Evolutionary conservation across 164 flowering plant genomes (phyloP).

Genomic region (Platanus orientalis): DNA sequence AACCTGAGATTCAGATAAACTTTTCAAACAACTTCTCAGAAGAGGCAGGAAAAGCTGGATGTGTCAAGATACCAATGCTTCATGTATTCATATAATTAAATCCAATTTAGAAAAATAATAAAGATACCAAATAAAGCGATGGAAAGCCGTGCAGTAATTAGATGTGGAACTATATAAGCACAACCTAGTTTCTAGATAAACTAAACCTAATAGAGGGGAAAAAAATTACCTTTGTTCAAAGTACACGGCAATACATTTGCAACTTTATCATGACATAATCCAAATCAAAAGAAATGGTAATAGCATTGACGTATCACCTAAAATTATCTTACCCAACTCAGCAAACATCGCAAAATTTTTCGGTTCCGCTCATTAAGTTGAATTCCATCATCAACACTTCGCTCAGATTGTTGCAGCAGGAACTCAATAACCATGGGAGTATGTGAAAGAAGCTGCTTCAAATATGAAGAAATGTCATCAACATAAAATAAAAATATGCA

Average conservation of each 20-base stretch:
- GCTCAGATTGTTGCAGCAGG: slow-evolving; percentile 65
- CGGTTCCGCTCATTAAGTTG: slow-evolving; percentile 57
- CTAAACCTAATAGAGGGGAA: not conserved
- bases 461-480: slow-evolving; percentile 4
- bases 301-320: too few relatives aligned
- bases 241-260: not conserved
- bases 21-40: not conserved
- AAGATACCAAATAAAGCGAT: too few relatives aligned
- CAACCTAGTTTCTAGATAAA: not conserved
- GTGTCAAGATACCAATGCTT: not conserved
- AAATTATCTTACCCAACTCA: slow-evolving; percentile 78
- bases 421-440: slow-evolving; percentile 82
- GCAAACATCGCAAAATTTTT: slow-evolving; percentile 78
- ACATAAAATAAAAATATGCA: not conserved
- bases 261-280: not conserved
- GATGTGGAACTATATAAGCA: not conserved
- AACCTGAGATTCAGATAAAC: slow-evolving; percentile 41
- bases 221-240: not conserved
- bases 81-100: not conserved
- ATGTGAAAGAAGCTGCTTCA: slow-evolving; percentile 69
- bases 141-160: not conserved
- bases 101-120: too few relatives aligned
- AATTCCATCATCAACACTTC: slow-evolving; percentile 35
- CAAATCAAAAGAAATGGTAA: slow-evolving; percentile 1
- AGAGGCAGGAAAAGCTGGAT: not conserved